Evolutionary conservation across 164 flowering plant species (phyloP), one percentile per base, ranked within the genome.

Genomic region (Litsea cubeba): DNA sequence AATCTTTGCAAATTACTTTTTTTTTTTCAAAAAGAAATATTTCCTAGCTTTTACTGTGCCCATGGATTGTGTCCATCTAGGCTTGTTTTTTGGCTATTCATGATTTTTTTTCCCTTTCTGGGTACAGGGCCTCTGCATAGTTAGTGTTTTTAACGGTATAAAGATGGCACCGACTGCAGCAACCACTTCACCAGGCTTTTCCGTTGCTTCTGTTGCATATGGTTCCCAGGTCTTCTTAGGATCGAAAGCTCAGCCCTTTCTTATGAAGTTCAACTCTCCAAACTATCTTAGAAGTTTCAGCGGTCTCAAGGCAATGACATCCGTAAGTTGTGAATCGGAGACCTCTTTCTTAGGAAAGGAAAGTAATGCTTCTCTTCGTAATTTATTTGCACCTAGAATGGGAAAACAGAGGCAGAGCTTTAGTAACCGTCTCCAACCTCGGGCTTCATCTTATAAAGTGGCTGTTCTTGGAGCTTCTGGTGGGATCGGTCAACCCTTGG

Each of bases 401-500:
- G 50, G n/a, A n/a, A 62, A 72, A 17, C 68, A 62, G 62, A 60
- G 40, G 63, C 32, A 72, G 51, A 40, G 66, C 18, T 60, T n/a
- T n/a, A 15, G 20, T 15, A 72, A n/a, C 23, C 12, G 10, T 32
- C 23, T 72, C 22, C 66, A 32, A 72, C 67, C 67, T 62, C 12
- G 14, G 32, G 66, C 74, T 24, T 71, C 73, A n/a, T 20, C 71
- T 68, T 72, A 15, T 62, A 72, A 72, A 62, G 74, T 72, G 26
- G 68, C 74, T 22, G 23, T 71, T 25, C 63, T 71, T 54, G 72
- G 72, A 54, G 72, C 72, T 51, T 63, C 72, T 30, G 72, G 74
- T 2, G 76, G 76, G n/a, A 74, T 74, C 22, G 76, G 76, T n/a
- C 76, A 74, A 35, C 76, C 76, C 51, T 46, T 74, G 20, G 24